Evolutionary conservation across 257 asterid species (phyloP), one percentile per base, ranked within the genome.

Genomic region (Sherardia arvensis): DNA sequence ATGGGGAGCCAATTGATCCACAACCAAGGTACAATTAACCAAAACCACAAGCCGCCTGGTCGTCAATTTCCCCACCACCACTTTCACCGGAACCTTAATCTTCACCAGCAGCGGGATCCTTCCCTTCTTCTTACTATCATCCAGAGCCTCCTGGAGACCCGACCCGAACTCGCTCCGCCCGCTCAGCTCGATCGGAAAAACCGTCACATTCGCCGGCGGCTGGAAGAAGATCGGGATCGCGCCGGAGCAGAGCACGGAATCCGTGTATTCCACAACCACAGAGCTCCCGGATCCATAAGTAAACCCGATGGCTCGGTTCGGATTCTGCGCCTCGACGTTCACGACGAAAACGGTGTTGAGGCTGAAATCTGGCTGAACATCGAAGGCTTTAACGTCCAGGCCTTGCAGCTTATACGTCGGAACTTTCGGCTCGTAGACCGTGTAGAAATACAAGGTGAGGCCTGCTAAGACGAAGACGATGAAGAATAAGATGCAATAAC

Each of bases 201-300:
- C 7, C 0, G 87, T 85, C 12, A 65, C 48, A 61, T 85, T 87
- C 10, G 33, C 28, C 5, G 57, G 64, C 4, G 79, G 78, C 32
- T 87, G 94, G 6, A 49, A 65, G 60, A 85, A 85, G 14, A 23
- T 25, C 2, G 94, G 94, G 0, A 83, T n/a, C 53, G 69, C 68
- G 0, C 91, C 95, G 0, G 66, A 53, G 54, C 87, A 79, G 0
- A 87, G 74, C 0, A n/a, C 53, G 4, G 72, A 56, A 48, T 65
- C 77, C 0, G 59, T 33, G 32, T 85, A 83, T 0, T 34, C n/a
- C 4, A 87, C 66, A 12, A 17, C 32, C 0, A 85, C 61, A 10
- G 59, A 61, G 73, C 78, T 83, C 0, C 43, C 73, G 1, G 12
- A 15, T 1, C 79, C 94, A 29, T 87, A 87, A 0, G 34, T 51